Base-by-base conservation (phyloP, 352 stramenopile species). In the Phytophthora palmivora region DNA sequence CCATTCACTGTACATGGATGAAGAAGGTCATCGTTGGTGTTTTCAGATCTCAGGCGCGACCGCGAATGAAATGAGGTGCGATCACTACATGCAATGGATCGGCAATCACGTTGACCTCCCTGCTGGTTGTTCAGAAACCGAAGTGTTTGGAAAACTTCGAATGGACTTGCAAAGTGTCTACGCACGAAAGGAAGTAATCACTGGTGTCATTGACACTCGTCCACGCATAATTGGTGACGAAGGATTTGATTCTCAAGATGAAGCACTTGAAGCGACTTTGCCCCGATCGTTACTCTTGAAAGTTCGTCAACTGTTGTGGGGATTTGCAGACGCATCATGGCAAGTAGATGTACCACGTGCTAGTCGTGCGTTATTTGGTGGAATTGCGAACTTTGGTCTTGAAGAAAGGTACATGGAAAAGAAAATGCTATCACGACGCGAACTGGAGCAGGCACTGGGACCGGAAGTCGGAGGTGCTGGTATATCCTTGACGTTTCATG, bases 71-170 rank as follows among this genome's bases (percentile, higher is more conserved):
- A 88, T 89, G 79, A 74, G 51, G 14, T 59, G 52, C 4, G 70
- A 89, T 6, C 79, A 91, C 42, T 91, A 68, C 47, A 50, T 70
- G n/a, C 73, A 79, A 47, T 91, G 82, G 82, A 72, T 91, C 28
- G 82, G 79, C 14, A 76, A 78, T 30, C 63, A 71, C n/a, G 46
- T 88, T 0, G 32, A 36, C 7, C 36, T 67, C 1, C 19, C 65
- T 8, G 21, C 30, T 26, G 44, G 46, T 30, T 36, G 52, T 38
- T 57, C 37, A 6, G 63, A 63, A 57, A 53, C 61, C 2, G 28
- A 52, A 52, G 43, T 58, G 9, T 88, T 87, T 34, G 82, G 79
- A 28, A 80, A 77, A 34, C 51, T 91, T 0, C 67, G 75, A n/a
- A 82, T 70, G 9, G 79, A 91, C 58, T 52, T 91, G 21, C 77